Percentiles rank a stretch among this genome's conserved stretches.
Conservation (phyloP, 352 stramenopile genomes). For the Globisporangium recalcitrans region DNA sequence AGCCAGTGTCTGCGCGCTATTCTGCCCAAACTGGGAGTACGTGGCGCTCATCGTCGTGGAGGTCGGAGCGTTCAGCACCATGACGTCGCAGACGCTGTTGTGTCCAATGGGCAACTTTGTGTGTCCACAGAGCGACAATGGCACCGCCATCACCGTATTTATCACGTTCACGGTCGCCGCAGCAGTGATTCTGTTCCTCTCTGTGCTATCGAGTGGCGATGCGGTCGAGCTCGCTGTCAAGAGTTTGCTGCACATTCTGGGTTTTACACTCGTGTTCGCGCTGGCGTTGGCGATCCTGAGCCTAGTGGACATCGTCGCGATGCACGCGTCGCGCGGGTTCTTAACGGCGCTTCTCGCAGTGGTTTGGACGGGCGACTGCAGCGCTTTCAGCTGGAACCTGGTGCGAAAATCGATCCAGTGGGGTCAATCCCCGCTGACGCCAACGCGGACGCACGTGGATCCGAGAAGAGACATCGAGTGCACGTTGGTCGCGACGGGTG, state of each 20-base stretch:
- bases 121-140: neutral
- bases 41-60: constrained; percentile 4
- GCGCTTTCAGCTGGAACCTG: constrained; percentile 3
- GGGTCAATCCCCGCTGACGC: neutral
- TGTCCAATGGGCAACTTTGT: constrained; percentile 12
- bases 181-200: neutral
- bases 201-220: neutral
- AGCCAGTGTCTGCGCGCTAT: neutral
- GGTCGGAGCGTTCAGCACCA: constrained; percentile 1
- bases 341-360: neutral
- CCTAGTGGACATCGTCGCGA: neutral
- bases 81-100: constrained; percentile 7
- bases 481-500: neutral
- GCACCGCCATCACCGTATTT: neutral
- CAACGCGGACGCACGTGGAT: neutral
- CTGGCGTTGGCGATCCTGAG: neutral
- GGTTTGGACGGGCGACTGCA: neutral
- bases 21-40: neutral
- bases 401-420: neutral
- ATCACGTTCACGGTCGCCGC: neutral
- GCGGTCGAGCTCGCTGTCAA: constrained; percentile 8
- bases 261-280: constrained; percentile 1
- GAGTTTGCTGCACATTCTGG: neutral
- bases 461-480: constrained; percentile 3
- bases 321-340: neutral